Conservation (phyloP, 108 stramenopile genomes). For the Craspedostauros australis region DNA sequence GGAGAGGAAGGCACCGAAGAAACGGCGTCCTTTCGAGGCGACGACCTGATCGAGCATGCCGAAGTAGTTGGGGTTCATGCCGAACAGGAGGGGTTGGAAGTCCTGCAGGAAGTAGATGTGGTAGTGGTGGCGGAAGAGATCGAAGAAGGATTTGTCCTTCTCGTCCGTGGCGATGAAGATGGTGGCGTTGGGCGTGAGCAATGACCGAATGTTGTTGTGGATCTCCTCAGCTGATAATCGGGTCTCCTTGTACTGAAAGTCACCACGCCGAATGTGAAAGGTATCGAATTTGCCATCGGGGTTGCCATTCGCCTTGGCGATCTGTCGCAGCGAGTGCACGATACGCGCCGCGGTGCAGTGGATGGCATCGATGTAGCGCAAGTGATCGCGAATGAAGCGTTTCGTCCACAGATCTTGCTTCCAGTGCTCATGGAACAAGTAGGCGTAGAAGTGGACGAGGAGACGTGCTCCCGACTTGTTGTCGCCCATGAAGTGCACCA, state of each 20-base stretch:
- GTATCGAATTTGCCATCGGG: conserved; percentile 64
- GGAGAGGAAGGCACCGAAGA: conserved; percentile 62
- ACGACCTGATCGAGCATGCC: conserved; percentile 81
- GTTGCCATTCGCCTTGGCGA: conserved; percentile 21
- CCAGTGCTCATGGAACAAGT: conserved; percentile 77
- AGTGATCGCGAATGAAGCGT: conserved; percentile 72
- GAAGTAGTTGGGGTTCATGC: conserved; percentile 32
- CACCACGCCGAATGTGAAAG: conserved; percentile 72
- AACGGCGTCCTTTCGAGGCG: conserved; percentile 51
- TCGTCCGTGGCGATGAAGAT: conserved; percentile 64
- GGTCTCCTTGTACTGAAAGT: conserved; percentile 59
- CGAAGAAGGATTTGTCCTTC: conserved; percentile 22
- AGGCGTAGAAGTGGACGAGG: conserved; percentile 74
- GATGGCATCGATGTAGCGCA: conserved; percentile 72
- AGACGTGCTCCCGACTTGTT: conserved; percentile 40
- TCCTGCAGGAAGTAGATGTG: conserved; percentile 44
- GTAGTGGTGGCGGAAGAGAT: conserved; percentile 34
- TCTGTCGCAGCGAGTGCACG: conserved; percentile 43
- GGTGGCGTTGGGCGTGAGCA: conserved; percentile 14
- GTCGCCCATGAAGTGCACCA: conserved; percentile 59
- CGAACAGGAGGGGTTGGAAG: conserved; percentile 9
- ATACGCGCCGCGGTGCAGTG: conserved; percentile 78
- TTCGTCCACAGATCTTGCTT: conserved; percentile 58
- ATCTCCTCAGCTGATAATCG: conserved; percentile 40
- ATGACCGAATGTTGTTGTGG: conserved; percentile 30